These are phyloP conservation scores for Leccinum boreale DNA, from an alignment of 768 basidiomycete species.

Conservation along the genomic window DNA sequence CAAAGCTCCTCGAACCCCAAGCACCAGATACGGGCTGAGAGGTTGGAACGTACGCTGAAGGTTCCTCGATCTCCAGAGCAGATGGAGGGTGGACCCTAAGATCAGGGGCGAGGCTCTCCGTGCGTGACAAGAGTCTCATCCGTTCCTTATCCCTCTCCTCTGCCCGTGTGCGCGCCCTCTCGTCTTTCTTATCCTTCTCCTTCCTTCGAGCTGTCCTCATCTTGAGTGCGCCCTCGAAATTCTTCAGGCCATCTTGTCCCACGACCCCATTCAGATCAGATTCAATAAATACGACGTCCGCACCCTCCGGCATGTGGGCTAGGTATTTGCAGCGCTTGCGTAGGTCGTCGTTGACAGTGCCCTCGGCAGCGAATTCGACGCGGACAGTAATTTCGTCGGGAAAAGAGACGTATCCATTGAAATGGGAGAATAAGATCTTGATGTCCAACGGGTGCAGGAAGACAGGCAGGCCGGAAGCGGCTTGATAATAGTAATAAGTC, in stretches of 20 bases:
- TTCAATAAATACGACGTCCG: conserved; percentile 93
- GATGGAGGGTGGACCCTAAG: conserved; percentile 6
- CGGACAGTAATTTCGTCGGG: conserved; percentile 77
- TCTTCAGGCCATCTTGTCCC: conserved; percentile 68
- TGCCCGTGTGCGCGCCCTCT: conserved; percentile 72
- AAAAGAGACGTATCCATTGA: conserved; percentile 74
- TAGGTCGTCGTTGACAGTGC: conserved; percentile 88
- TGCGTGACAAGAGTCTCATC: conserved; percentile 29
- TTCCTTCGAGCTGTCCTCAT: conserved; percentile 68
- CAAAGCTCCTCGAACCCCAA: conserved; percentile 82
- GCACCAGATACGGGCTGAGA: conserved; percentile 43
- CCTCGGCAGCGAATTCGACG: conserved; percentile 74
- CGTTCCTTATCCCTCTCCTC: conserved; percentile 75
- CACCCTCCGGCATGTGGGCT: conserved; percentile 84
- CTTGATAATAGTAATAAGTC: conserved; percentile 95
- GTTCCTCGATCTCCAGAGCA: conserved; percentile 14
- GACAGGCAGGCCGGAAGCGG: conserved; percentile 83
- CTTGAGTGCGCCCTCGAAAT: conserved; percentile 80
- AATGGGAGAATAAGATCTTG: conserved; percentile 85
- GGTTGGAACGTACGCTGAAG: conserved; percentile 2
- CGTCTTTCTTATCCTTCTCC: conserved; percentile 84
- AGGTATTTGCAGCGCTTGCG: conserved; percentile 96
- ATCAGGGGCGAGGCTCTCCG: conserved; percentile 10
- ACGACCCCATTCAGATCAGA: conserved; percentile 79
- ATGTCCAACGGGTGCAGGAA: conserved; percentile 97